phyloP scores from a whole-genome alignment of 441 rosid species.

The Corymbia citriodora region DNA sequence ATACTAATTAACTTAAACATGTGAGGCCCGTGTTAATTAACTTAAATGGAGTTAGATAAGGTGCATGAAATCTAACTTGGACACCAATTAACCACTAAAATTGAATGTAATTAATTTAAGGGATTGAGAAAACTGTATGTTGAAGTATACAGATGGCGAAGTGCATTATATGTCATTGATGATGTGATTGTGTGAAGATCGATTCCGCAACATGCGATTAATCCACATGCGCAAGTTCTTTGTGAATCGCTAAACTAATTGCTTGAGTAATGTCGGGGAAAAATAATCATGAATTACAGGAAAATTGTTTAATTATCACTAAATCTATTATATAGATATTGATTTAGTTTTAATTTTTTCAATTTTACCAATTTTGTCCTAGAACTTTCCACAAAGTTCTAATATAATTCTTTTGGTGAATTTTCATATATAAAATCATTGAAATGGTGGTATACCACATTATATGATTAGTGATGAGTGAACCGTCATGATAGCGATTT shows the following conservation, averaged over 20 bases:
- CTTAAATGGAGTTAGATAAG: background rate
- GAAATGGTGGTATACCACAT: rapidly evolving
- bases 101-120: background rate
- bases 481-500: rapidly evolving
- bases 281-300: background rate
- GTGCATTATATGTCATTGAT: background rate
- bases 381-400: background rate
- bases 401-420: rapidly evolving
- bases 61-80: background rate
- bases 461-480: rapidly evolving
- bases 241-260: background rate
- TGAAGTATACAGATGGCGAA: background rate
- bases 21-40: background rate
- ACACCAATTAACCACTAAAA: background rate
- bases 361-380: background rate
- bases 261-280: background rate
- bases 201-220: background rate
- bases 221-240: background rate
- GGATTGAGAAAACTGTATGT: background rate
- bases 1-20: too few species aligned
- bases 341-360: background rate
- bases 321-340: rapidly evolving
- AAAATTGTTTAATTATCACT: background rate
- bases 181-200: background rate
- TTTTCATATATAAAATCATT: rapidly evolving